Evolutionary conservation across 78 protist species (phyloP).

Genomic region (Cyanophora paradoxa): DNA sequence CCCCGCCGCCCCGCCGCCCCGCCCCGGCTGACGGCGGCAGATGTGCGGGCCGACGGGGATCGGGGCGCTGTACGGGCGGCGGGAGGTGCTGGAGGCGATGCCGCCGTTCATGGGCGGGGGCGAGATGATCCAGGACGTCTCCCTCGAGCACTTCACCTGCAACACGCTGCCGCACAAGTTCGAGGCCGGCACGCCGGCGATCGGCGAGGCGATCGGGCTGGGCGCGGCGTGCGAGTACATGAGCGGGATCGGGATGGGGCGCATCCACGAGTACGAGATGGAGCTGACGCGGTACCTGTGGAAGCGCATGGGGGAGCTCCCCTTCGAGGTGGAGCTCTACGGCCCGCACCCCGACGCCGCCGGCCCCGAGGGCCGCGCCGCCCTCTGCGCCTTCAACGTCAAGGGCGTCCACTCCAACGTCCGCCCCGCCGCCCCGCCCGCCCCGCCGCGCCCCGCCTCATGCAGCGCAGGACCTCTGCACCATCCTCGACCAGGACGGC

Average conservation of each 20-base stretch:
- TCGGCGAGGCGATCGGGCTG: not conserved
- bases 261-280: not conserved
- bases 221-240: slow-evolving; percentile 6
- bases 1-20: too few species aligned
- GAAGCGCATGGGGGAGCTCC: not conserved
- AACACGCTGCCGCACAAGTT: not conserved
- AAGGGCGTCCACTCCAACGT: too few species aligned
- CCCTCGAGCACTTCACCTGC: slow-evolving; percentile 2
- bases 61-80: not conserved
- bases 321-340: not conserved
- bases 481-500: slow-evolving; percentile 4
- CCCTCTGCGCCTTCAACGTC: not conserved
- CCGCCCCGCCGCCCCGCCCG: not conserved
- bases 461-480: not conserved
- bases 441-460: not conserved
- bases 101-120: slow-evolving; percentile 8
- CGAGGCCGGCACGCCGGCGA: slow-evolving; percentile 9
- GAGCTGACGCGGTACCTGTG: not conserved
- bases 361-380: not conserved
- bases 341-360: not conserved
- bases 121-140: slow-evolving; percentile 7
- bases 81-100: not conserved
- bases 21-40: too few species aligned
- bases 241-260: not conserved
- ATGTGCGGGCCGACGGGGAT: slow-evolving; percentile 9